These are phyloP conservation scores for Citrus cavaleriei DNA, from an alignment of 345 rosid genomes.

Conservation along the genomic window DNA sequence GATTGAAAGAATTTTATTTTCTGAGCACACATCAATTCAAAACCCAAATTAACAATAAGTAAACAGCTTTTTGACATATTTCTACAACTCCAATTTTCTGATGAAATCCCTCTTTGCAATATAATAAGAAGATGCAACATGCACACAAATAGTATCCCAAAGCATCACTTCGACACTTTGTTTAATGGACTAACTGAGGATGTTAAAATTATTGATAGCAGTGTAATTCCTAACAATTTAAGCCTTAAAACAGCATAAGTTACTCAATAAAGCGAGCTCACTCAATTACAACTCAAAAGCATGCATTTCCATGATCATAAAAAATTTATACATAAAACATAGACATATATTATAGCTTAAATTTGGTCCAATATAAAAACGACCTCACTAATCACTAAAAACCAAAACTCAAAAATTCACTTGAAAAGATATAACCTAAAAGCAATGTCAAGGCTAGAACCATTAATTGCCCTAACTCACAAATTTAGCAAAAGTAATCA, in stretches of 20 bases:
- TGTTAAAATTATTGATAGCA: background rate
- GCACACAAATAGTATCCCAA: background rate
- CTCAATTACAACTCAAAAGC: background rate
- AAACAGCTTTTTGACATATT: background rate
- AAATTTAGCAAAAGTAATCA: background rate
- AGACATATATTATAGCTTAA: background rate
- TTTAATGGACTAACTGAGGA: background rate
- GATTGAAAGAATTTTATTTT: background rate
- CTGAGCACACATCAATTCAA: background rate
- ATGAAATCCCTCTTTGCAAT: background rate
- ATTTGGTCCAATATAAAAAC: background rate
- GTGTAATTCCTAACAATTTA: background rate
- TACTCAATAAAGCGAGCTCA: background rate
- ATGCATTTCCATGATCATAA: background rate
- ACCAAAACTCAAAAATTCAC: background rate
- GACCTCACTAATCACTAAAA: background rate
- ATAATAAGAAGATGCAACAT: background rate
- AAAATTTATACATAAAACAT: background rate
- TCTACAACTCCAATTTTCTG: background rate
- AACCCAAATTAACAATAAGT: slow-evolving; percentile 1
- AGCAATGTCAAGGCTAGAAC: background rate
- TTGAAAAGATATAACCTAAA: background rate
- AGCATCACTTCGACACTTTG: background rate
- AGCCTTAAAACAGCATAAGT: background rate
- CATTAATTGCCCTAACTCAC: background rate